Evolutionary conservation across 352 stramenopile species (phyloP).

Genomic region (Phytophthora agathidicida): DNA sequence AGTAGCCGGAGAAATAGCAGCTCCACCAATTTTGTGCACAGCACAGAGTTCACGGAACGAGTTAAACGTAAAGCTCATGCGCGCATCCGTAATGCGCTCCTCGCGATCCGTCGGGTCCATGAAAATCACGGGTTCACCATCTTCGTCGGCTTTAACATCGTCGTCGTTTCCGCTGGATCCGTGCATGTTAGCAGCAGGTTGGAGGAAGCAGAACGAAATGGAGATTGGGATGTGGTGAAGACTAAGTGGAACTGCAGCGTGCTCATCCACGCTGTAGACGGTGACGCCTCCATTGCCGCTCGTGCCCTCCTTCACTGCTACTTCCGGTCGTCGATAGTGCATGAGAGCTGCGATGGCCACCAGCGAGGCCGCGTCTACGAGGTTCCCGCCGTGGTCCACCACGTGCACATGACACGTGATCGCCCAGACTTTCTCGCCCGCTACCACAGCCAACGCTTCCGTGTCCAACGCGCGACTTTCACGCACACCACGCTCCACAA

Average conservation of each 20-base stretch:
- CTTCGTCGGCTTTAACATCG: constrained; percentile 34
- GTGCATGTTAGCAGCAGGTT: constrained; percentile 28
- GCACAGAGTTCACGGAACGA: constrained; percentile 91
- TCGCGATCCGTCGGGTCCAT: constrained; percentile 91
- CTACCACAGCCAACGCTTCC: constrained; percentile 93
- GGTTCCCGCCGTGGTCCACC: constrained; percentile 93
- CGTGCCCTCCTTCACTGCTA: constrained; percentile 57
- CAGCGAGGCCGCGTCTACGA: constrained; percentile 91
- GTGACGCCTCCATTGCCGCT: constrained; percentile 37
- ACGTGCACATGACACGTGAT: constrained; percentile 92
- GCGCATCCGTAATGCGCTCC: constrained; percentile 88
- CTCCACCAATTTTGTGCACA: constrained; percentile 91
- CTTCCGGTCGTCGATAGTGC: constrained; percentile 93
- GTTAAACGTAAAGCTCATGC: constrained; percentile 92
- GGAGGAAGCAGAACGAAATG: constrained; percentile 92
- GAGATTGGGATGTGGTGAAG: constrained; percentile 96
- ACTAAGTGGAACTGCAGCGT: constrained; percentile 92
- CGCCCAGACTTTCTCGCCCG: constrained; percentile 94
- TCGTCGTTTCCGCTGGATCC: constrained; percentile 15
- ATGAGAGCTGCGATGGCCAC: constrained; percentile 94
- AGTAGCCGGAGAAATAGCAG: constrained; percentile 62
- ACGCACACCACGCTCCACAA: constrained; percentile 92
- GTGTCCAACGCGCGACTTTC: constrained; percentile 93
- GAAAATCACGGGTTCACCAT: constrained; percentile 67
- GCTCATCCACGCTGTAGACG: constrained; percentile 88